Percentiles rank a stretch among this genome's conserved stretches.
phyloP scores from a whole-genome alignment of 352 stramenopile species.

The Aphanomyces cochlioides region DNA sequence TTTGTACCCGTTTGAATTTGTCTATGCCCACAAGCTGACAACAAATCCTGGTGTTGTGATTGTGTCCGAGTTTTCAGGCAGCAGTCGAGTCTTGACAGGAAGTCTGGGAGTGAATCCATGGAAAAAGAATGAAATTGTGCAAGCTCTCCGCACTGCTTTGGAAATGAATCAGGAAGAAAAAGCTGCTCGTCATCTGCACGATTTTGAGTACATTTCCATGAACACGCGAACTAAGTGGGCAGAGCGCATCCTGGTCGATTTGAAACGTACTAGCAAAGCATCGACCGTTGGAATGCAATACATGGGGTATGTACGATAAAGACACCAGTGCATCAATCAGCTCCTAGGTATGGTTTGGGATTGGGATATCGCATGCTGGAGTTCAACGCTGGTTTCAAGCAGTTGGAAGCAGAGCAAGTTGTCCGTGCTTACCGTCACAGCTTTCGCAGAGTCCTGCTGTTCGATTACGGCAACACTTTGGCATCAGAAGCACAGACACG shows the following conservation, averaged over 20 bases:
- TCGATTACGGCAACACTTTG: slow-evolving; percentile 99
- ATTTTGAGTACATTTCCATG: slow-evolving; percentile 90
- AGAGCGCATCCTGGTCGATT: slow-evolving; percentile 94
- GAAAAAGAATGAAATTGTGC: slow-evolving; percentile 90
- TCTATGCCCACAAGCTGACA: slow-evolving; percentile 72
- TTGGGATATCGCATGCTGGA: slow-evolving; percentile 95
- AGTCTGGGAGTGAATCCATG: slow-evolving; percentile 97
- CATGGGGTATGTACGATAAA: slow-evolving; percentile 80
- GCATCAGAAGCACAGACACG: slow-evolving; percentile 79
- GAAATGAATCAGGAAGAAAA: slow-evolving; percentile 72
- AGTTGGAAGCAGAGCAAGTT: slow-evolving; percentile 90
- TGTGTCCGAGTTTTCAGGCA: slow-evolving; percentile 97
- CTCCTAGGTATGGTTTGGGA: slow-evolving; percentile 73
- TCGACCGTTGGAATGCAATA: slow-evolving; percentile 89
- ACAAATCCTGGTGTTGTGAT: slow-evolving; percentile 89
- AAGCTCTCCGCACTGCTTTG: slow-evolving; percentile 56
- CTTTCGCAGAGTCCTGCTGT: slow-evolving; percentile 91
- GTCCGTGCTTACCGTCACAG: slow-evolving; percentile 84
- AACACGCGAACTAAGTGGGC: slow-evolving; percentile 97
- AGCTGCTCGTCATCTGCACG: slow-evolving; percentile 65
- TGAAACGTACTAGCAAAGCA: slow-evolving; percentile 92
- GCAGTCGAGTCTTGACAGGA: slow-evolving; percentile 94
- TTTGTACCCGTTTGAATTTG: slow-evolving; percentile 83
- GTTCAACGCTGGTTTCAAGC: slow-evolving; percentile 94
- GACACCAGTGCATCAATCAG: slow-evolving; percentile 33